Evolutionary conservation across 495 filamentous ascomycete species (phyloP).

Genomic region (Penicillium malachiteum): DNA sequence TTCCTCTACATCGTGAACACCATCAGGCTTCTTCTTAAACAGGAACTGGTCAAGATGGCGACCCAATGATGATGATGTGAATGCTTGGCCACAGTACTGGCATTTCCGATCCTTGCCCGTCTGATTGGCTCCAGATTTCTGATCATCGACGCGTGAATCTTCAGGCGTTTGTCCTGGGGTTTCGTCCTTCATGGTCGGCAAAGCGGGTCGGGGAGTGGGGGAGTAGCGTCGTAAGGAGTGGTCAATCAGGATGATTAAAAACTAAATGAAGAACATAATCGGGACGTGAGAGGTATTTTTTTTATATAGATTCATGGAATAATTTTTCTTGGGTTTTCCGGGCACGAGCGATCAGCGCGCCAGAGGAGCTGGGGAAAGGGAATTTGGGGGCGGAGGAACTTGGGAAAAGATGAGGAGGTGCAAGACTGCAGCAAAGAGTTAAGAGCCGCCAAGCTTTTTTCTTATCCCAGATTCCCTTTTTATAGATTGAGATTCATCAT

Average conservation of each 20-base stretch:
- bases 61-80: conserved; percentile 90
- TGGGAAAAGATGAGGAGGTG: not conserved
- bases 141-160: conserved; percentile 47
- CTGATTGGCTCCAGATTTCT: conserved; percentile 35
- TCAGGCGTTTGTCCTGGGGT: conserved; percentile 42
- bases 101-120: conserved; percentile 76
- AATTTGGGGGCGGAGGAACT: conserved; percentile 3
- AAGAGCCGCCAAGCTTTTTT: conserved; percentile 5
- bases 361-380: not conserved
- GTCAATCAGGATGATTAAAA: not conserved
- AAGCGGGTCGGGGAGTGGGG: not conserved
- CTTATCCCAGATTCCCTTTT: too few species aligned
- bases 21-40: conserved; percentile 84
- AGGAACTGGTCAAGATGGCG: conserved; percentile 90
- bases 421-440: too few species aligned
- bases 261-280: not conserved
- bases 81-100: conserved; percentile 79
- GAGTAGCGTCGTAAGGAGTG: not conserved
- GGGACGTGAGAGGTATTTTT: not conserved
- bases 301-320: not conserved
- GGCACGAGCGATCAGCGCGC: conserved; percentile 5
- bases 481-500: too few species aligned
- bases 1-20: conserved; percentile 81
- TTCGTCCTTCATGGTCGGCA: conserved; percentile 26
- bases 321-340: not conserved